These are phyloP conservation scores for Protea cynaroides DNA, from an alignment of 164 flowering plant species.

Conservation along the genomic window DNA sequence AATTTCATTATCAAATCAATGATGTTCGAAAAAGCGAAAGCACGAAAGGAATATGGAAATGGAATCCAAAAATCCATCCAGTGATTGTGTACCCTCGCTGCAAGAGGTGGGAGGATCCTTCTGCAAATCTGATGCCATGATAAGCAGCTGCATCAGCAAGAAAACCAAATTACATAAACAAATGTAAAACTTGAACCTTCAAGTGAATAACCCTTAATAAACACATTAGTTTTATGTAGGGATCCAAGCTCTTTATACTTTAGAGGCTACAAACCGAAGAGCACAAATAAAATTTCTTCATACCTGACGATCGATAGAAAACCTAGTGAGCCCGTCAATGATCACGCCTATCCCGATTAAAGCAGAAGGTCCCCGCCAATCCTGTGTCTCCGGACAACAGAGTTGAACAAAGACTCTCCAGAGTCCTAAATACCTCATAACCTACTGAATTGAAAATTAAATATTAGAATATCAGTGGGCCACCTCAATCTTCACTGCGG, in stretches of 20 bases:
- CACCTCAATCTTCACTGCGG: constrained; percentile 14
- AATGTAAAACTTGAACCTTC: neutral
- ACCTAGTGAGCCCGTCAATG: neutral
- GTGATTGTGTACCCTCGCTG: constrained; percentile 6
- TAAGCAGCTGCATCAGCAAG: constrained; percentile 5
- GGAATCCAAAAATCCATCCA: neutral
- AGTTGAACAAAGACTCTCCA: neutral
- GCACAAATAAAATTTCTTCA: neutral
- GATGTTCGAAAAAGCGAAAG: neutral
- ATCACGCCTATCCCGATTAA: too few relatives aligned
- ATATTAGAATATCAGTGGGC: constrained; percentile 14
- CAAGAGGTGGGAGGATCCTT: constrained; percentile 19
- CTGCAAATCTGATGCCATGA: constrained; percentile 27
- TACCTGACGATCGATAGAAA: neutral
- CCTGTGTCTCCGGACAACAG: neutral
- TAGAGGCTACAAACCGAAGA: neutral
- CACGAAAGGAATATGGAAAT: too few relatives aligned
- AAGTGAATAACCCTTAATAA: neutral
- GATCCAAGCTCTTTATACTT: neutral
- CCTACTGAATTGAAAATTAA: neutral
- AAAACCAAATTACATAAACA: too few relatives aligned
- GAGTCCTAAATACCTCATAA: constrained; percentile 2
- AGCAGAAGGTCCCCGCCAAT: neutral
- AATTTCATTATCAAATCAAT: neutral
- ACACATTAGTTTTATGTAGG: neutral